Evolutionary conservation across 2,329 filamentous ascomycete genomes (phyloP), one percentile per base, ranked within the genome.

Genomic region (Trichoderma sp.): DNA sequence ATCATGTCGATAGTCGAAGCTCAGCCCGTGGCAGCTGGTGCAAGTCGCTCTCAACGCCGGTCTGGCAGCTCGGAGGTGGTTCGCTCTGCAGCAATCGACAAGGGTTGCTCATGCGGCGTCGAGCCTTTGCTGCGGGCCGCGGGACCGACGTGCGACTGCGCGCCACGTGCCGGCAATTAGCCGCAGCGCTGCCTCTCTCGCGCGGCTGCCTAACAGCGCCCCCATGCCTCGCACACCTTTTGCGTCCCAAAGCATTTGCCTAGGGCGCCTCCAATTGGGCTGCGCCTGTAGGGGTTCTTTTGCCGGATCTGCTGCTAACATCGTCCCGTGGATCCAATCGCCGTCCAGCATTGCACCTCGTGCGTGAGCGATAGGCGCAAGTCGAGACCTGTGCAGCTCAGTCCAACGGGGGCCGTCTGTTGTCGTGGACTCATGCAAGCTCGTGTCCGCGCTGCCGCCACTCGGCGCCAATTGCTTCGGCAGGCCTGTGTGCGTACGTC

Each of bases 291-390:
- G 54, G 56, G 57, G 51, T 41, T 50, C 50, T 45, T 56, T 56
- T 55, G 57, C 64, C 55, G 57, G 57, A 65, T 66, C 64, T 61
- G 58, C 57, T 66, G 54, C 58, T 57, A 57, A 57, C 52, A 30
- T 62, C 43, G 41, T 50, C 56, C 56, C 57, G 50, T 56, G 57
- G 57, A 56, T 64, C 75, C 75, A 76, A 76, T 76, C 70, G 68
- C 64, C 59, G 66, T 63, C 43, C 52, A 68, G 66, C 63, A 69
- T 72, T 54, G 43, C 52, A 69, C 74, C 75, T 71, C 75, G 75
- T 76, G 75, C 72, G 68, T 69, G 66, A 73, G 70, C 69, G 73
- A 76, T 72, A 75, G 51, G 72, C 72, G 54, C 45, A 50, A 50
- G 52, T 64, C 30, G 24, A 15, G 51, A 59, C 41, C 52, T 44